phyloP scores from a whole-genome alignment of 140 eudicot genomes.

The Erigeron philadelphicus region DNA sequence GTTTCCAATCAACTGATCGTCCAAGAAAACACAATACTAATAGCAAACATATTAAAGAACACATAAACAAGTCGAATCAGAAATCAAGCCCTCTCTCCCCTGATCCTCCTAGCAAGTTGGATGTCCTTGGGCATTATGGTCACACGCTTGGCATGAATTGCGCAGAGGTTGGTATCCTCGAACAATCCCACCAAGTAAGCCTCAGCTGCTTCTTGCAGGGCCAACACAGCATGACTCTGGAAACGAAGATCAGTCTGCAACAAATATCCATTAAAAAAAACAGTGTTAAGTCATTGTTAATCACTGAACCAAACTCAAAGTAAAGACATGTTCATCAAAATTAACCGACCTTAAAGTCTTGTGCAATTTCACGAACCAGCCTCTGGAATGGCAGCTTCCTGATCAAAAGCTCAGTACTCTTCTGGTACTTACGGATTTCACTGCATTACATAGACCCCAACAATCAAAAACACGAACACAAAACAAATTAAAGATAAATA shows the following conservation, averaged over 20 bases:
- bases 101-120: constrained; percentile 53
- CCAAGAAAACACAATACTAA: constrained; percentile 6
- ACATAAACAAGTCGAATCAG: background rate
- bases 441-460: background rate
- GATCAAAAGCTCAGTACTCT: constrained; percentile 42
- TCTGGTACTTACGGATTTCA: constrained; percentile 40
- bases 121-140: constrained; percentile 57
- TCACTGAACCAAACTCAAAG: background rate
- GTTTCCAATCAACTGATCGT: constrained; percentile 8
- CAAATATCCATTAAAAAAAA: background rate
- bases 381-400: constrained; percentile 55
- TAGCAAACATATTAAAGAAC: constrained; percentile 9
- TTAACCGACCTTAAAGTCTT: constrained; percentile 43
- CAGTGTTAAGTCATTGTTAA: background rate
- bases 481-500: background rate
- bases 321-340: background rate
- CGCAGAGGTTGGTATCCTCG: constrained; percentile 48
- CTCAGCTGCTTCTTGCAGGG: constrained; percentile 55
- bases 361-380: constrained; percentile 51
- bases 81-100: constrained; percentile 52
- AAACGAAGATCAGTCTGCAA: constrained; percentile 45
- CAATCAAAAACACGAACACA: background rate
- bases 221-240: constrained; percentile 52
- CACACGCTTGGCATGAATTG: constrained; percentile 53
- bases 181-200: constrained; percentile 50